Base-by-base conservation (phyloP, 371 early-diverging fungal species). In the Mucor velutinosus region DNA sequence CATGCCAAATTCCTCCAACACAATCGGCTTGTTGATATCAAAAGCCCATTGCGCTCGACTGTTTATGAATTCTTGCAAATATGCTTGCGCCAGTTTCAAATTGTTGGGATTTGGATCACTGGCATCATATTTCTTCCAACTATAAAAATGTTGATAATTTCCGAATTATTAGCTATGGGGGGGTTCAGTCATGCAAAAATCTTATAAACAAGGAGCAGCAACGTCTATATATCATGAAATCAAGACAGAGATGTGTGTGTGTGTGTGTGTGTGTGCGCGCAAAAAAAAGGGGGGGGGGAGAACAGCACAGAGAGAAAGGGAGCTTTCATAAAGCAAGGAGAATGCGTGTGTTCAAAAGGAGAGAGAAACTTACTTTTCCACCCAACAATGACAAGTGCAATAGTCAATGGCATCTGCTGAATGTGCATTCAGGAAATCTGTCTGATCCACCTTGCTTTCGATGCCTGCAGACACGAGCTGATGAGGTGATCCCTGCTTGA, bases 1-100 rank as follows among this genome's bases (percentile, higher is more conserved):
- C 76, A 85, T 76, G 33, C 88, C 88, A 72, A 81, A 88, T 68
- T 88, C 88, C 70, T 83, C 88, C 45, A 88, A 43, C 2, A 87
- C 65, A 14, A 88, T 66, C 0, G 88, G 88, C 63, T 88, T 88
- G 0, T 72, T 56, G 21, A 88, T 47, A 4, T 55, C 61, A 1
- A 37, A 39, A 1, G 85, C 72, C 86, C 88, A 87, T 39, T 75
- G 63, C 17, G 72, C 61, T 23, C 76, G 66, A 17, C 67, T 65
- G n/a, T 56, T 33, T 12, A 72, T 75, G 67, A 76, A 86, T 8
- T 64, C 49, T 15, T 71, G 57, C 14, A 79, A 79, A 45, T 69
- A 32, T n/a, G 66, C 41, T 33, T 76, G 58, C 19, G 71, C 70
- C 14, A 23, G 11, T 12, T 17, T 55, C 2, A 39, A 15, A 35